These are phyloP conservation scores for Penicillium herquei DNA, from an alignment of 495 filamentous ascomycete genomes.

Conservation along the genomic window DNA sequence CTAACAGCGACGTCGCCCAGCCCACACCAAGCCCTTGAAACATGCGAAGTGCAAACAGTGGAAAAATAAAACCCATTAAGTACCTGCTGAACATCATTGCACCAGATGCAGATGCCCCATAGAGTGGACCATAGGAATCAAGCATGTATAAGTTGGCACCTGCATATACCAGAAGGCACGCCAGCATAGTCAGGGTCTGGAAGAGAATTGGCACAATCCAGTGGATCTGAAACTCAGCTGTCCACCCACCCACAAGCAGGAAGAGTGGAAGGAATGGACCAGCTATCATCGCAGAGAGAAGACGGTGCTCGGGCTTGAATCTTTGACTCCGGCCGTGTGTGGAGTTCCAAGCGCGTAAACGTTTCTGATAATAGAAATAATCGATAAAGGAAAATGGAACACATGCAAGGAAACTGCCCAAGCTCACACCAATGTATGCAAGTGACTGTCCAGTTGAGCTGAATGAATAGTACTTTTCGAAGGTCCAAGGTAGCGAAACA, in stretches of 20 bases:
- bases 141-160: conserved; percentile 1
- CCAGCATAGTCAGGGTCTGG: conserved; percentile 42
- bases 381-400: conserved; percentile 1
- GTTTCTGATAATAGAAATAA: conserved; percentile 4
- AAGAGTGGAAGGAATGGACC: conserved; percentile 49
- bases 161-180: conserved; percentile 51
- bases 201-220: conserved; percentile 52
- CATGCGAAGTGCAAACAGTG: conserved; percentile 1
- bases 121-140: conserved; percentile 2
- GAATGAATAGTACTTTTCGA: background rate
- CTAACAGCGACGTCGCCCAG: conserved; percentile 2
- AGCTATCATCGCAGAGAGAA: conserved; percentile 6
- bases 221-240: conserved; percentile 44
- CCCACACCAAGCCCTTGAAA: conserved; percentile 1
- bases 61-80: conserved; percentile 1
- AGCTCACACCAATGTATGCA: conserved; percentile 6
- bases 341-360: conserved; percentile 1
- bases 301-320: conserved; percentile 5
- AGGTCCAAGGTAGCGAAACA: background rate
- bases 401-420: conserved; percentile 3
- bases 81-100: conserved; percentile 6
- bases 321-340: conserved; percentile 1
- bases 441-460: background rate
- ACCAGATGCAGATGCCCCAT: conserved; percentile 4
- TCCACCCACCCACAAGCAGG: conserved; percentile 65